Evolutionary conservation across 2,329 filamentous ascomycete species (phyloP).

Genomic region (Nothophaeocryptopus gaeumannii): DNA sequence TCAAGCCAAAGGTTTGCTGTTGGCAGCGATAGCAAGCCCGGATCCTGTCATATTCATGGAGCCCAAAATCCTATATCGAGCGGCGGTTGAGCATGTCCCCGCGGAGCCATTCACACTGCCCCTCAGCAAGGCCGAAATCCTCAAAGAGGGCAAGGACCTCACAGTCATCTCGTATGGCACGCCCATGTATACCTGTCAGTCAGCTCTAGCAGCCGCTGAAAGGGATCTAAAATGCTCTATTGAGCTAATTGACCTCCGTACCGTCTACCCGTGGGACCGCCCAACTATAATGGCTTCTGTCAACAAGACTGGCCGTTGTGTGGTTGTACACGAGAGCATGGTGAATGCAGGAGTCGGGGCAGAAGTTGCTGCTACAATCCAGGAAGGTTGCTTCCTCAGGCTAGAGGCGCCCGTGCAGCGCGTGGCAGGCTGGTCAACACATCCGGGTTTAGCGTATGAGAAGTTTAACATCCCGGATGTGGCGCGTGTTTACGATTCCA

Average conservation of each 20-base stretch:
- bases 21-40: slow-evolving; percentile 71
- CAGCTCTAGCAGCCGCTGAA: slow-evolving; percentile 72
- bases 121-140: slow-evolving; percentile 77
- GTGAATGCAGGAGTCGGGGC: slow-evolving; percentile 85
- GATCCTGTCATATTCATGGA: slow-evolving; percentile 93
- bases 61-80: slow-evolving; percentile 87
- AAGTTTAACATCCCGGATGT: slow-evolving; percentile 73
- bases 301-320: slow-evolving; percentile 77
- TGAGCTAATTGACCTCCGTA: slow-evolving; percentile 84
- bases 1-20: slow-evolving; percentile 83
- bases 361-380: slow-evolving; percentile 83
- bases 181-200: slow-evolving; percentile 77
- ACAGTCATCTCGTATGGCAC: slow-evolving; percentile 88
- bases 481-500: slow-evolving; percentile 59
- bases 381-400: slow-evolving; percentile 79
- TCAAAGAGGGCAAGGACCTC: slow-evolving; percentile 75
- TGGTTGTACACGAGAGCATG: slow-evolving; percentile 92
- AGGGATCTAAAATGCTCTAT: slow-evolving; percentile 72
- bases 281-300: slow-evolving; percentile 77
- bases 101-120: slow-evolving; percentile 77
- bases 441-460: slow-evolving; percentile 76
- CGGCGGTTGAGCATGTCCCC: slow-evolving; percentile 87
- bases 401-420: slow-evolving; percentile 82
- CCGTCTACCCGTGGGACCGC: slow-evolving; percentile 89
- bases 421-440: slow-evolving; percentile 86